These are phyloP conservation scores for Paecilomyces dactylethromorphus DNA, from an alignment of 2,329 filamentous ascomycete species.

Conservation along the genomic window DNA sequence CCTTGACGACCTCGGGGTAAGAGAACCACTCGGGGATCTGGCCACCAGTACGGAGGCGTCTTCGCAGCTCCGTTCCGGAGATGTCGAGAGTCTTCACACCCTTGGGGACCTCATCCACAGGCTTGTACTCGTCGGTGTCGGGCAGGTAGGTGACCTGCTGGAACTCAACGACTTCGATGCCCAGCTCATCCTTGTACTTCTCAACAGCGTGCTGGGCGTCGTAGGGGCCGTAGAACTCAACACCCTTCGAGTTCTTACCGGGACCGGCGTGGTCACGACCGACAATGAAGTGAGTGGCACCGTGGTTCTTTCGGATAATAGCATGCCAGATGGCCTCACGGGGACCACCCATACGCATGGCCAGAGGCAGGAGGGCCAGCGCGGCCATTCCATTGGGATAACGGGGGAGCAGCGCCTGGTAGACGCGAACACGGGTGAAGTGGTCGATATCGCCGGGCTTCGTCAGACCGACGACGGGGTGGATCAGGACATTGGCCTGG, in stretches of 20 bases:
- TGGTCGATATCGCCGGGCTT: conserved; percentile 99
- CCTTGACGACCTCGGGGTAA: conserved; percentile 95
- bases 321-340: conserved; percentile 99
- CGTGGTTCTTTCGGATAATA: conserved; percentile 99
- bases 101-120: conserved; percentile 79
- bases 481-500: conserved; percentile 97
- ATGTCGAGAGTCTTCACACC: conserved; percentile 84
- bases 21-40: conserved; percentile 99
- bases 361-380: conserved; percentile 85
- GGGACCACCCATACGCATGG: conserved; percentile 98
- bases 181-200: conserved; percentile 93
- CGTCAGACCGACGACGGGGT: conserved; percentile 95
- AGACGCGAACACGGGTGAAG: conserved; percentile 97
- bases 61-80: conserved; percentile 82
- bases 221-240: conserved; percentile 97
- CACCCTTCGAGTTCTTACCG: conserved; percentile 94
- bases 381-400: conserved; percentile 99
- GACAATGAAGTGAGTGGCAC: conserved; percentile 98
- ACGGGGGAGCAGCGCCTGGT: conserved; percentile 90
- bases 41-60: conserved; percentile 80
- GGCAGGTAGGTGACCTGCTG: conserved; percentile 99
- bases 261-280: conserved; percentile 97
- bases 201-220: conserved; percentile 94
- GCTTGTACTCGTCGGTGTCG: conserved; percentile 92
- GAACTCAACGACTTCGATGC: conserved; percentile 98